Evolutionary conservation across 2,329 filamentous ascomycete species (phyloP).

Genomic region (Balansia obtecta): DNA sequence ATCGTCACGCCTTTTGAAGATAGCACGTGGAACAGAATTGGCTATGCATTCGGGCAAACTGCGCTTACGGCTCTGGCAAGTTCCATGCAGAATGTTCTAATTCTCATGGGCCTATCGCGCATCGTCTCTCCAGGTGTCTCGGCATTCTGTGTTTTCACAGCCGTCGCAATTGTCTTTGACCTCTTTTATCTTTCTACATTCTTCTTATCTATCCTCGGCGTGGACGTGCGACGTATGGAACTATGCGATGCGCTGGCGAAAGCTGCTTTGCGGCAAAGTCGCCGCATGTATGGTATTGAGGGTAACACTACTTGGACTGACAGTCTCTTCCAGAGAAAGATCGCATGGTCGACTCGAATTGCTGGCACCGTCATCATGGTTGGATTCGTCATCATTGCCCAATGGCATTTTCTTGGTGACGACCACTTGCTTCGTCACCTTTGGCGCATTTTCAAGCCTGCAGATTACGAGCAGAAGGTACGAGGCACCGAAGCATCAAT

Average conservation of each 20-base stretch:
- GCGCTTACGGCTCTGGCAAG: constrained; percentile 57
- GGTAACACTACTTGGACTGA: constrained; percentile 37
- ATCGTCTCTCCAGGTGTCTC: constrained; percentile 58
- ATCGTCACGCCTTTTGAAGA: constrained; percentile 58
- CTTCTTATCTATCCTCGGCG: constrained; percentile 66
- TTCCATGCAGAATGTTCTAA: constrained; percentile 53
- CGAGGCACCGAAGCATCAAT: constrained; percentile 25
- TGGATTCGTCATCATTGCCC: constrained; percentile 58
- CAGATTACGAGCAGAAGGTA: constrained; percentile 10
- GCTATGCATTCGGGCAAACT: constrained; percentile 61
- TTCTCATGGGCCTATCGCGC: constrained; percentile 53
- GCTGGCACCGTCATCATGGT: constrained; percentile 63
- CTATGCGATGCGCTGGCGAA: constrained; percentile 59
- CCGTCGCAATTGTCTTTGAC: constrained; percentile 63
- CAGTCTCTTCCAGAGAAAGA: constrained; percentile 48
- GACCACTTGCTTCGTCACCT: constrained; percentile 28
- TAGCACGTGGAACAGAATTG: constrained; percentile 55
- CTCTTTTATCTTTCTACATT: constrained; percentile 70
- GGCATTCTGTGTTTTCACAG: constrained; percentile 65
- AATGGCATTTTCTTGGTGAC: constrained; percentile 65
- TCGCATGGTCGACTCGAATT: constrained; percentile 59
- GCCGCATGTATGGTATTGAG: constrained; percentile 13
- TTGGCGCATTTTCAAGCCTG: constrained; percentile 12
- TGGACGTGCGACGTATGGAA: constrained; percentile 66
- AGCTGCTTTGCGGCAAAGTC: constrained; percentile 31